A percentile compares a stretch with the other conserved stretches of the same genome.
Evolutionary conservation across 208 protist species (phyloP).

Genomic region (Acanthamoeba lenticulata): DNA sequence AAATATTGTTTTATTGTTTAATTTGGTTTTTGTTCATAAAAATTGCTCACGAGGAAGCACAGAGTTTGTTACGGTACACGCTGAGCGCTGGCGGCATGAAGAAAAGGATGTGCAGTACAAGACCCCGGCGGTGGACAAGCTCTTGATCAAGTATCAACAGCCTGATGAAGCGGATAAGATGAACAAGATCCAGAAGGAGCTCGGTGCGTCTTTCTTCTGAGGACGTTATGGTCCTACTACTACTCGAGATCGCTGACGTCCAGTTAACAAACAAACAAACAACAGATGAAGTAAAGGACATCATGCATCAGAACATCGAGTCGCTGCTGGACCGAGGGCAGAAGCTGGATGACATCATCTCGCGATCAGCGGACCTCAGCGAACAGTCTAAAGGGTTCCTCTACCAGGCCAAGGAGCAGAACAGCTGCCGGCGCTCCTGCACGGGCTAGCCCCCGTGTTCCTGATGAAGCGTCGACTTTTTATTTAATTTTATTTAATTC

Average conservation of each 20-base stretch:
- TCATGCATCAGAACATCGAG: constrained; percentile 73
- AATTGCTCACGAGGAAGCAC: background rate
- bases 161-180: constrained; percentile 60
- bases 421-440: constrained; percentile 35
- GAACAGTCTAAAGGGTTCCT: constrained; percentile 43
- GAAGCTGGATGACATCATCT: constrained; percentile 68
- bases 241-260: too few relatives aligned
- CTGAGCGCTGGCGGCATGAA: background rate
- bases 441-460: too few relatives aligned
- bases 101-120: constrained; percentile 24
- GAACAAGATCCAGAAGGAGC: constrained; percentile 69
- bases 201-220: too few relatives aligned
- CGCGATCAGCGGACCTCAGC: constrained; percentile 63
- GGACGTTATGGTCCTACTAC: too few relatives aligned
- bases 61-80: background rate
- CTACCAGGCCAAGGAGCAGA: constrained; percentile 60
- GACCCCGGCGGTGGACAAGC: background rate
- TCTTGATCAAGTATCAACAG: constrained; percentile 60
- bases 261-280: too few relatives aligned
- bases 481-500: too few relatives aligned
- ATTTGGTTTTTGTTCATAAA: background rate
- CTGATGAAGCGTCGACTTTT: too few relatives aligned
- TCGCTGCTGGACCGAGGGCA: constrained; percentile 64
- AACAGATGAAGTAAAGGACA: constrained; percentile 66
- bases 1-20: background rate